Evolutionary conservation across 768 basidiomycete genomes (phyloP), one percentile per base, ranked within the genome.

Genomic region (Strobilomyces confusus): DNA sequence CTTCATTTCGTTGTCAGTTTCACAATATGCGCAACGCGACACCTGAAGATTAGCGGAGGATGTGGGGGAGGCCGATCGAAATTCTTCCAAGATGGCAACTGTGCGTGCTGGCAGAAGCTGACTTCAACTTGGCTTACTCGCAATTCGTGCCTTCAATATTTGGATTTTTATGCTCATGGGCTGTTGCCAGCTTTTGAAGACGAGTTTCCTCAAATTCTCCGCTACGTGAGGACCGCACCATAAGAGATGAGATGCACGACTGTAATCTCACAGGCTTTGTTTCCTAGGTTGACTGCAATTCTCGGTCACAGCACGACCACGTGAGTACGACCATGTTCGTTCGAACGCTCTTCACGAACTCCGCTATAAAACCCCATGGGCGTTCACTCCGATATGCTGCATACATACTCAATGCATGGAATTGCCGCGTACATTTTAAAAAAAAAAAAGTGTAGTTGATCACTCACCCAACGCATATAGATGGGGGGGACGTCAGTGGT

Each of bases 371-470:
- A 14, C 34, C 7, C 34, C 34, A 15, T 36, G 34, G 34, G 34
- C 17, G 15, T 36, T 82, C 17, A 72, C 81, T 2, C 73, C 79
- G 2, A 66, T 80, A 34, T 64, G 77, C 1, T 80, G 78, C 54
- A 72, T 75, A 48, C n/a, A n/a, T 34, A 5, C 14, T 77, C 19
- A 82, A 75, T 58, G 82, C 82, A 2, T 78, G 79, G 77, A 73
- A 84, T 60, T 78, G 80, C 17, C 77, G 77, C 71, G 47, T 44
- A 45, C 41, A 29, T 9, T 15, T n/a, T 7, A 34, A 41, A 34
- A 7, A 7, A 42, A 17, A n/a, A n/a, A n/a, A n/a, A n/a, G n/a
- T n/a, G n/a, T n/a, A n/a, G 15, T 13, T 7, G n/a, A 19, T 3
- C 29, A 15, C 29, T 53, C 4, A 54, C 34, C 86, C n/a, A 83